phyloP scores from a whole-genome alignment of 306 rosid species.

The Begonia peltatifolia region DNA sequence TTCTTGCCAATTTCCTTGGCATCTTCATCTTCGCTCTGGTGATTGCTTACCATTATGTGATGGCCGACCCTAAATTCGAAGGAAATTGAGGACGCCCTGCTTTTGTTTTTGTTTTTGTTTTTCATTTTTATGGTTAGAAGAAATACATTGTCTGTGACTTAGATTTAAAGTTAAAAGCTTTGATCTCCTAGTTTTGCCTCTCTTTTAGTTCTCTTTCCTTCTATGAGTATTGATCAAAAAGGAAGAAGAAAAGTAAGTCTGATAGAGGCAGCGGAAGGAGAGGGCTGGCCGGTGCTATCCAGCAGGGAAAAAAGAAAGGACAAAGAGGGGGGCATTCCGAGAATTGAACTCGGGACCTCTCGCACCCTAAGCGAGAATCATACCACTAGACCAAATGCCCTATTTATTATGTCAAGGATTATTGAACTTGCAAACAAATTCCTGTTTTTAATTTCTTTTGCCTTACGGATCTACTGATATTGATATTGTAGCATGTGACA shows the following conservation, averaged over 20 bases:
- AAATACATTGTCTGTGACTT: too few species aligned
- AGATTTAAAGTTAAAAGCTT: too few species aligned
- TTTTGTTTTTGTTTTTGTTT: conserved; percentile 1
- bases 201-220: too few species aligned
- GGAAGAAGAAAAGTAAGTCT: not conserved
- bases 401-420: too few species aligned
- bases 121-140: too few species aligned
- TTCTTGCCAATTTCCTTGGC: conserved; percentile 81
- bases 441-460: too few species aligned
- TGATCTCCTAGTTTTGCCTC: too few species aligned
- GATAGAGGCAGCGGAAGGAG: conserved; percentile 8
- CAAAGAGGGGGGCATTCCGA: not conserved
- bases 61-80: conserved; percentile 79
- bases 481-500: too few species aligned
- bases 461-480: too few species aligned
- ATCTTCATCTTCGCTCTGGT: not conserved
- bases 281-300: too few species aligned
- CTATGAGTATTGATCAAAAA: not conserved
- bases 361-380: conserved; percentile 27
- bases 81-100: not conserved
- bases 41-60: conserved; percentile 41
- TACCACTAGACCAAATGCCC: conserved; percentile 27
- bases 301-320: too few species aligned
- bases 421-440: too few species aligned
- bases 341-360: conserved; percentile 27